Evolutionary conservation across 305 asterid genomes (phyloP).

Genomic region (Rubia balearica): DNA sequence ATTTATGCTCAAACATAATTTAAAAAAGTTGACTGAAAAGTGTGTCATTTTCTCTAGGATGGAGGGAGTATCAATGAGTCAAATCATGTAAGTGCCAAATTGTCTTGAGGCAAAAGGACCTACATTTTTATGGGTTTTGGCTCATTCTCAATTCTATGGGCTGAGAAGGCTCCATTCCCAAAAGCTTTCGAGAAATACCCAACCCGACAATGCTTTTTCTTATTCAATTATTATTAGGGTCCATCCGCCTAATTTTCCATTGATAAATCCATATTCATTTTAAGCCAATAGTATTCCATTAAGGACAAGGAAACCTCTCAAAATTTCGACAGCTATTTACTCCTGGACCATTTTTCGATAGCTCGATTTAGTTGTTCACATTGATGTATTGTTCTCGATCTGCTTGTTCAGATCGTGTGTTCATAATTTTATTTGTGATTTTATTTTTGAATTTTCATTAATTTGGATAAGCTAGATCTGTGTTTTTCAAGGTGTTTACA

Average conservation of each 20-base stretch:
- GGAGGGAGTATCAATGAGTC: no score
- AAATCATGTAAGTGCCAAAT: slow-evolving; percentile 6
- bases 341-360: no score
- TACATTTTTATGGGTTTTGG: slow-evolving; percentile 24
- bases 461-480: no score
- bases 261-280: background rate
- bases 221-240: background rate
- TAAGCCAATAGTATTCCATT: background rate
- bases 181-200: slow-evolving; percentile 19
- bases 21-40: no score
- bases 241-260: slow-evolving; percentile 3
- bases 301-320: background rate
- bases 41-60: no score
- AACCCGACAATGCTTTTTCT: slow-evolving; percentile 3
- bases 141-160: slow-evolving; percentile 21
- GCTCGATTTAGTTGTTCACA: no score
- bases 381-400: no score
- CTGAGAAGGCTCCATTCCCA: slow-evolving; percentile 17
- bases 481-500: no score
- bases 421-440: no score
- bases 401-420: no score
- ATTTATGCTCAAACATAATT: no score
- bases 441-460: no score
- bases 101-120: slow-evolving; percentile 4
- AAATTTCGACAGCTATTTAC: background rate